phyloP scores from a whole-genome alignment of 2,329 filamentous ascomycete species.

The Shiraia bambusicola region DNA sequence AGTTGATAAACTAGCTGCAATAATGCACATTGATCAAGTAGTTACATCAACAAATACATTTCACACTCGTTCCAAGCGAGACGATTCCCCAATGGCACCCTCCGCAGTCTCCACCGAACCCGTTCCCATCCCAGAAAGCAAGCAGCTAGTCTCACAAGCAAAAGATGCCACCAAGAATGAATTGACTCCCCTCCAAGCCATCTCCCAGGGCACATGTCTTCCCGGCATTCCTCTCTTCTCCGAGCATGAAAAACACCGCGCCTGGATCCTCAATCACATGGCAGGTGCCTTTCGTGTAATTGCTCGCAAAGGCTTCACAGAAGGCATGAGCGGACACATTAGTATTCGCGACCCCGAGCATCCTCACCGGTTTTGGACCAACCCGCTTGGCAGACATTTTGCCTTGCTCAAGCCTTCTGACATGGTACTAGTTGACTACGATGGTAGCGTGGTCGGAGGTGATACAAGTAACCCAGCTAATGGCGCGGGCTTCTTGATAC shows the following conservation, averaged over 20 bases:
- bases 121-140: constrained; percentile 9
- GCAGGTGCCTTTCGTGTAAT: constrained; percentile 68
- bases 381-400: constrained; percentile 65
- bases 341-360: constrained; percentile 66
- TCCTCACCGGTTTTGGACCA: constrained; percentile 67
- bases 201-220: constrained; percentile 51
- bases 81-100: constrained; percentile 29
- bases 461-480: constrained; percentile 63
- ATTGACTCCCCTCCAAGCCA: constrained; percentile 43
- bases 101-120: constrained; percentile 26
- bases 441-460: constrained; percentile 65
- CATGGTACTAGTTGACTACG: constrained; percentile 66
- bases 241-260: constrained; percentile 58
- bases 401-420: constrained; percentile 64
- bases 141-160: constrained; percentile 21
- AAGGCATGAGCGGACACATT: constrained; percentile 71
- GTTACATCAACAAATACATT: neutral
- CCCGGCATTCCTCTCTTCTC: constrained; percentile 59
- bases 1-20: too few species aligned
- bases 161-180: constrained; percentile 28
- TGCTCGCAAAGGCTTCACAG: constrained; percentile 64
- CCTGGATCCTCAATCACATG: constrained; percentile 67
- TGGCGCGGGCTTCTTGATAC: constrained; percentile 69
- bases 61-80: too few species aligned
- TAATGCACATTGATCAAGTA: neutral